A percentile compares a stretch with the other conserved stretches of the same genome.
These are phyloP conservation scores for Yamadazyma olivae DNA, from an alignment of 805 yeast species.

Conservation along the genomic window DNA sequence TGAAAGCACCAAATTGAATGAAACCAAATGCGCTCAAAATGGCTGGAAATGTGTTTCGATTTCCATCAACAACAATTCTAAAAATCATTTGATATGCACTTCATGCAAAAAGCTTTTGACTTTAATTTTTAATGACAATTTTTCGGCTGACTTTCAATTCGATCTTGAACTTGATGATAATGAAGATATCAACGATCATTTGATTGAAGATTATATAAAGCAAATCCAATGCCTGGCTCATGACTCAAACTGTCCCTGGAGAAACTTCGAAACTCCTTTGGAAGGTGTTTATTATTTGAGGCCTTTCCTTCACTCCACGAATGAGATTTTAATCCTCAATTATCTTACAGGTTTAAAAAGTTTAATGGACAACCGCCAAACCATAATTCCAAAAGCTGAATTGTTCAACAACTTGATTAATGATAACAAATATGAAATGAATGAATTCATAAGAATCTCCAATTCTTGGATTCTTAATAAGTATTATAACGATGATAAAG, in stretches of 20 bases:
- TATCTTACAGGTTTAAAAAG: conserved; percentile 27
- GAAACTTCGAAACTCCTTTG: conserved; percentile 29
- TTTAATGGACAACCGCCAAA: conserved; percentile 20
- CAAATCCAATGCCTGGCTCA: conserved; percentile 28
- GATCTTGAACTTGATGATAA: conserved; percentile 19
- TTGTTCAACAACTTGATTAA: conserved; percentile 3
- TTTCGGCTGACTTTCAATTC: conserved; percentile 12
- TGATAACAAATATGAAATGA: background rate
- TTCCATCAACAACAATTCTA: conserved; percentile 16
- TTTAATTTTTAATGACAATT: conserved; percentile 23
- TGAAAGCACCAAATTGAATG: conserved; percentile 28
- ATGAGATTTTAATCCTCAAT: conserved; percentile 23
- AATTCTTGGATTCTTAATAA: conserved; percentile 30
- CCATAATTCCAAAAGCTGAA: background rate
- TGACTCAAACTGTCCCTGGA: conserved; percentile 33
- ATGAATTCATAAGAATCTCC: conserved; percentile 20
- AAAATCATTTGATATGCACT: conserved; percentile 33
- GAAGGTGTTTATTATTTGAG: conserved; percentile 32
- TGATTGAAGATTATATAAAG: conserved; percentile 22
- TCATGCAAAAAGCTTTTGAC: conserved; percentile 28
- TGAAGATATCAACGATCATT: conserved; percentile 19
- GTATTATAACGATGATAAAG: conserved; percentile 32
- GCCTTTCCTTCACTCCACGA: conserved; percentile 28
- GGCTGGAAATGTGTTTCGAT: conserved; percentile 52
- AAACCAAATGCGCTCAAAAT: conserved; percentile 45